Evolutionary conservation across 2,329 filamentous ascomycete genomes (phyloP), one percentile per base, ranked within the genome.

Genomic region (Verticillium dahliae): DNA sequence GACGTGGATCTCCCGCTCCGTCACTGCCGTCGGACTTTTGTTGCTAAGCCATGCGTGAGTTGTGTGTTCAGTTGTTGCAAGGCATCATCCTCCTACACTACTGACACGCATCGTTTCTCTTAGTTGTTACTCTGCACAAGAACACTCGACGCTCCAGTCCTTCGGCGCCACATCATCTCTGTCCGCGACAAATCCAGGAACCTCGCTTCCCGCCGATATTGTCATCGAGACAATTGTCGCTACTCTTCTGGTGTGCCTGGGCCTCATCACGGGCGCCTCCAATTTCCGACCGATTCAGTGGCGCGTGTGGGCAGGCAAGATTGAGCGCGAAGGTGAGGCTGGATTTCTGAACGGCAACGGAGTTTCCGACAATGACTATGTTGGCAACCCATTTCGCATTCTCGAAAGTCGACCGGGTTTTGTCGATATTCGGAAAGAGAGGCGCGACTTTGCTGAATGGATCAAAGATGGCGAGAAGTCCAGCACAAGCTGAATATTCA

Each of bases 81-180:
- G 13, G 31, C 22, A 10, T 3, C 13, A 18, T 31, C 11, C 7
- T 56, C 3, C 7, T 14, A 34, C 14, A 35, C 27, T 56, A 11
- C 33, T 31, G 54, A 22, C 22, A 31, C 34, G 9, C 5, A 60
- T 72, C 64, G 56, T 31, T 62, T 57, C 59, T 41, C 62, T 60
- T 72, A 99, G 95, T 66, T 96, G 93, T 78, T 99, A 98, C 78
- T 99, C 95, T 59, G 92, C 93, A 56, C 90, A 97, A 76, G 95
- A 99, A 78, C 91, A 97, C 78, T 90, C 91, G 6, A 82, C 87
- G 27, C 84, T 96, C 58, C 85, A 88, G 68, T 84, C 88, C 61
- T 81, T 81, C 67, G 76, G 77, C 60, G 72, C 75, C 59, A 78
- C 81, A 58, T 74, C 80, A 60, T 73, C 78, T 54, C 76, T 79